Evolutionary conservation across 208 protist genomes (phyloP), one percentile per base, ranked within the genome.

Genomic region (Trypanosoma theileri): DNA sequence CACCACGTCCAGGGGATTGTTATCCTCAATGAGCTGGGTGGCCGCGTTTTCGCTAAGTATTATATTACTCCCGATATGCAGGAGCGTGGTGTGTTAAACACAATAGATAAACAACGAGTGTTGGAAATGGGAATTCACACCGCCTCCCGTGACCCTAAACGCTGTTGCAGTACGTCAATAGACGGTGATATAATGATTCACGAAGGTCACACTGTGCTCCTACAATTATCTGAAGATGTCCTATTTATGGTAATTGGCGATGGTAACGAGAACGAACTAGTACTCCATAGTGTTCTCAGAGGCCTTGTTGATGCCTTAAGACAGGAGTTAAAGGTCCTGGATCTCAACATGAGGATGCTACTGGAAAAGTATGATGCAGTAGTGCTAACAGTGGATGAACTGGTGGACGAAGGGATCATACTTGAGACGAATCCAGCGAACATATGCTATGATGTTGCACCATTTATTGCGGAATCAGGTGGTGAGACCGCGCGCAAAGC

Each of bases 361-460:
- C 75, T 96, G 14, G 86, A 94, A 57, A 91, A 93, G 59, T 97
- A 93, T 73, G 87, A 92, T 41, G 83, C 80, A 13, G 60, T 97
- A n/a, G 59, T 96, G 42, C 82, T 97, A 19, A 88, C 86, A 4
- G 88, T 95, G 19, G 93, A 97, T 54, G 90, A 95, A 69, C 80
- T 96, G 73, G 69, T 97, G n/a, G 93, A 97, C 58, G 89, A 94
- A 28, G 93, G 93, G 21, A 88, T 97, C 40, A 82, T 97, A 40
- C 65, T 97, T 26, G 86, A 94, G 44, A 93, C 85, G 21, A 85
- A 86, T 62, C n/a, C 80, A n/a, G 44, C 28, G 22, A 77, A 59
- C 22, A 72, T 95, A n/a, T 81, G 74, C 3, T 66, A 26, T 0
- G 80, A 89, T 60, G 81, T 95, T 69, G 71, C 79, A 40, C 81